These are phyloP conservation scores for Xylaria sp. DNA, from an alignment of 2,329 filamentous ascomycete species.

Conservation along the genomic window DNA sequence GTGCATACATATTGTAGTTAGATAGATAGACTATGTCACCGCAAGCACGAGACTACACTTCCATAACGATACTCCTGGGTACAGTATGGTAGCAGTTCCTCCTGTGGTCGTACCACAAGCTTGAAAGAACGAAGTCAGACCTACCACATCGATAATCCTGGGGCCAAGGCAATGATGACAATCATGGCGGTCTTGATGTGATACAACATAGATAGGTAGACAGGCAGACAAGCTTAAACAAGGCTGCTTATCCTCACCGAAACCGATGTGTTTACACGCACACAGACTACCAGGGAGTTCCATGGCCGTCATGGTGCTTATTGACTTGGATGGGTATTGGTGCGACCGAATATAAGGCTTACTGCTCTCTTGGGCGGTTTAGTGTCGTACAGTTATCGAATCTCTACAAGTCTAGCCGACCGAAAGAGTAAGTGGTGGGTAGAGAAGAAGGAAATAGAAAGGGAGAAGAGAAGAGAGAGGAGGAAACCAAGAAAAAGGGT, in stretches of 20 bases:
- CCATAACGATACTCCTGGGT: background rate
- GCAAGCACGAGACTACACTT: slow-evolving; percentile 1
- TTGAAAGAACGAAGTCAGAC: slow-evolving; percentile 21
- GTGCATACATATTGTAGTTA: background rate
- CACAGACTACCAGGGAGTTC: background rate
- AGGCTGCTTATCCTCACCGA: slow-evolving; percentile 1
- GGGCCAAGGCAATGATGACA: background rate
- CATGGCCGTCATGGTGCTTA: background rate
- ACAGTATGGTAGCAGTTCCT: slow-evolving; percentile 1
- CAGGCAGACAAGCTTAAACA: slow-evolving; percentile 6
- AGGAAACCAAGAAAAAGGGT: background rate
- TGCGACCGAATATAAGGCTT: background rate
- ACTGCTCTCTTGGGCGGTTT: background rate
- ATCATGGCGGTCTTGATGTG: background rate
- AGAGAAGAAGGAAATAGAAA: background rate
- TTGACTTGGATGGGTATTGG: background rate
- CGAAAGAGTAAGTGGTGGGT: background rate
- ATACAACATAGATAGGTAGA: slow-evolving; percentile 1
- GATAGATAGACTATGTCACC: slow-evolving; percentile 16
- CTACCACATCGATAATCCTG: background rate
- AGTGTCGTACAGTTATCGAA: background rate
- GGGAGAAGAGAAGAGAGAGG: background rate
- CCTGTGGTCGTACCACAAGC: slow-evolving; percentile 7
- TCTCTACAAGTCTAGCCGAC: background rate
- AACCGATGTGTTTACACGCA: background rate